These are phyloP conservation scores for Clitopilus hobsonii DNA, from an alignment of 768 basidiomycete species.

Conservation along the genomic window DNA sequence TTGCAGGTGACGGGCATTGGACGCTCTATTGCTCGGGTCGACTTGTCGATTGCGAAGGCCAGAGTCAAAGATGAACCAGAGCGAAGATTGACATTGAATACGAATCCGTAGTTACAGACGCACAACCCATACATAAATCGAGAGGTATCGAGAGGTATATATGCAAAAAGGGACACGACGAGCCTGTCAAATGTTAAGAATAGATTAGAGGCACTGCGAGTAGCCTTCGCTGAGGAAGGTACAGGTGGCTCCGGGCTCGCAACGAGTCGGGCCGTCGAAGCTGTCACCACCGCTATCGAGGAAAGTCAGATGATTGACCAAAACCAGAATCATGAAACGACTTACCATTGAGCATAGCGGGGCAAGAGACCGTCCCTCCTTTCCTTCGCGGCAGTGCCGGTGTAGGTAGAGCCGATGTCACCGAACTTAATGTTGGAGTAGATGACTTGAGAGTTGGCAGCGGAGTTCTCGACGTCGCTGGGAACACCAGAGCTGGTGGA, in stretches of 20 bases:
- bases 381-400: slow-evolving; percentile 1
- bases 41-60: too few relatives aligned
- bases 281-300: neutral
- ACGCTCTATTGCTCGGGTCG: neutral
- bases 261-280: neutral
- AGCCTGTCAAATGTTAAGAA: too few relatives aligned
- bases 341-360: neutral
- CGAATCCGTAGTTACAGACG: too few relatives aligned
- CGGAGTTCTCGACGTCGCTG: slow-evolving; percentile 33
- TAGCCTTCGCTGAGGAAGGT: neutral
- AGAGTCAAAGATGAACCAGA: too few relatives aligned
- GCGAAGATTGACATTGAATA: too few relatives aligned
- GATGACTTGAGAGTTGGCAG: slow-evolving; percentile 37
- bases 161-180: too few relatives aligned
- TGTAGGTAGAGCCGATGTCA: slow-evolving; percentile 41
- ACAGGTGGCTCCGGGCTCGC: neutral
- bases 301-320: neutral
- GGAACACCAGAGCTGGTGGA: slow-evolving; percentile 42
- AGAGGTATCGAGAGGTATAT: too few relatives aligned
- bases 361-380: neutral
- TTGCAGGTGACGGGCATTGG: neutral
- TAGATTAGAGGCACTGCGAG: neutral
- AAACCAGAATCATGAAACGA: neutral
- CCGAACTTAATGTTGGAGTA: slow-evolving; percentile 55
- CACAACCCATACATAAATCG: too few relatives aligned